Base-by-base conservation (phyloP, 768 basidiomycete species). In the Boletus pseudopeckii region DNA sequence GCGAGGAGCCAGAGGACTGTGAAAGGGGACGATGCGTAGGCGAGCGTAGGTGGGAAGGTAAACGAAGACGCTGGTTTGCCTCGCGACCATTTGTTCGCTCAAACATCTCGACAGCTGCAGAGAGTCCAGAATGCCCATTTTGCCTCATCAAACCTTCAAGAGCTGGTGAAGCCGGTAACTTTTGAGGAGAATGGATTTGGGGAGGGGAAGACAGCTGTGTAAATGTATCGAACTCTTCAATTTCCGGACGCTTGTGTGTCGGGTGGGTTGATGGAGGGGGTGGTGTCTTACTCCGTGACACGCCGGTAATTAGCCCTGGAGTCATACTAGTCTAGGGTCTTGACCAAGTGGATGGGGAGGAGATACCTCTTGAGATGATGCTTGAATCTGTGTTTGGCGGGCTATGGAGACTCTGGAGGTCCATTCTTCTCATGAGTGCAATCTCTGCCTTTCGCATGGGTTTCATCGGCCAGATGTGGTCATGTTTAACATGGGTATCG, bases 371-470 rank as follows among this genome's bases (percentile, higher is more conserved):
- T 5, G 57, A 45, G 28, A 55, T 32, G 49, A 48, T 41, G 14
- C 53, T 55, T 1, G 54, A 57, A 6, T 68, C 50, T 2, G 54
- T 56, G 45, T 48, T 18, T 26, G 7, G 44, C 5, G 59, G 59
- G 40, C 63, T 58, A 41, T 62, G 60, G 17, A 68, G 52, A 45
- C 64, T 66, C 48, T 80, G 80, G 1, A 69, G 71, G 51, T 78
- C 70, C 56, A 71, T 66, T 45, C 56, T 65, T 48, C 63, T 65
- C 45, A 76, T 63, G 36, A 76, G 59, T 3, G 73, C 60, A 13
- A 85, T 70, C 33, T 85, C 82, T 22, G 68, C 55, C 30, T 74
- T 74, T 24, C 59, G 65, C 53, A 80, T 71, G n/a, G 81, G 77
- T 39, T 73, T 62, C 36, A 75, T 71, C 26, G 67, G 69, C 47